Evolutionary conservation across 306 rosid genomes (phyloP).

Genomic region (Phaseolus lunatus): DNA sequence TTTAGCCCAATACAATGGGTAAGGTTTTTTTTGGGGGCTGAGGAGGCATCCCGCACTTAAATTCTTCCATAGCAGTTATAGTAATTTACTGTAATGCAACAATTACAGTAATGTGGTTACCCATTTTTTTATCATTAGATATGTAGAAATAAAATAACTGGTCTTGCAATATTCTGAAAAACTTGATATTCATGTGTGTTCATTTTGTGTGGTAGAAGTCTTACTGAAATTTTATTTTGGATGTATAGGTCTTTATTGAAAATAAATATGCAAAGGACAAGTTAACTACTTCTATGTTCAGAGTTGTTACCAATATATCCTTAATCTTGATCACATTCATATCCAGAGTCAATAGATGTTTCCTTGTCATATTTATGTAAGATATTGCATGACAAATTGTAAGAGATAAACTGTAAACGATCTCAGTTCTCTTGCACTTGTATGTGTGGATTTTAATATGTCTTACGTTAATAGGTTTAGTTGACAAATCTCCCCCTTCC

Average conservation of each 20-base stretch:
- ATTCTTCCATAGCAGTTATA: slow-evolving; percentile 18
- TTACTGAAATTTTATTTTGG: slow-evolving; percentile 30
- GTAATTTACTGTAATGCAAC: slow-evolving; percentile 19
- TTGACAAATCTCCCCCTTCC: background rate
- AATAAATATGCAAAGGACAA: slow-evolving; percentile 6
- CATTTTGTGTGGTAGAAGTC: slow-evolving; percentile 10
- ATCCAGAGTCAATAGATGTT: slow-evolving; percentile 2
- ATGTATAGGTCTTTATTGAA: slow-evolving; percentile 6
- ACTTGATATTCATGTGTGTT: slow-evolving; percentile 18
- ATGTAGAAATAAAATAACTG: background rate
- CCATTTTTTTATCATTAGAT: background rate
- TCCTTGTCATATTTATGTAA: background rate
- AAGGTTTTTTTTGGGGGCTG: background rate
- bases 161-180: slow-evolving; percentile 10
- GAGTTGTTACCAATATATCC: background rate
- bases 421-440: background rate
- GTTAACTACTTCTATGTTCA: background rate
- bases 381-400: background rate
- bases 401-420: background rate
- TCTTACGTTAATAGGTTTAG: background rate
- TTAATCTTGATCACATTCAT: background rate
- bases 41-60: background rate
- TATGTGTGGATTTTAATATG: background rate
- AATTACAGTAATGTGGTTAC: slow-evolving; percentile 5
- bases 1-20: background rate